phyloP scores from a whole-genome alignment of 176 grass and related monocot genomes.

The Poa annua region DNA sequence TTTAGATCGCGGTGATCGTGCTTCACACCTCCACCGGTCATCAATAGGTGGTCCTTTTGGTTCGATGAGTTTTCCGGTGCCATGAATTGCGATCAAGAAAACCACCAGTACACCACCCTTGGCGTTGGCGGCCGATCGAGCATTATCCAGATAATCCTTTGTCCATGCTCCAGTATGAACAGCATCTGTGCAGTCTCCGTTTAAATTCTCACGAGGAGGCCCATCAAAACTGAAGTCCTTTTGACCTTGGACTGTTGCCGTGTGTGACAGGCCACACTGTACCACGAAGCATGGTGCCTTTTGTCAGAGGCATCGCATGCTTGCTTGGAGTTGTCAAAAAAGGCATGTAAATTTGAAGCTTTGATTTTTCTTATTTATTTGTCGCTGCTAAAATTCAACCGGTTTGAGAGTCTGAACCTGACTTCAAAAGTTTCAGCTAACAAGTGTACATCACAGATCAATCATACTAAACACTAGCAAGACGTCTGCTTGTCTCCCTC shows the following conservation, averaged over 20 bases:
- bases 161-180: constrained; percentile 5
- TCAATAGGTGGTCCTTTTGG: not conserved
- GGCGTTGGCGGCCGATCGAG: no score
- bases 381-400: constrained; percentile 33
- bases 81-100: not conserved
- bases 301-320: constrained; percentile 22
- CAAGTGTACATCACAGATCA: not conserved
- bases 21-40: not conserved
- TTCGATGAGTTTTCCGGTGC: not conserved
- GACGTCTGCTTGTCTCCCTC: not conserved
- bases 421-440: constrained; percentile 20
- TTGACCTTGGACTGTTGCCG: constrained; percentile 14
- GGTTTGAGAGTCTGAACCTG: constrained; percentile 40
- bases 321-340: constrained; percentile 48
- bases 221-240: not conserved
- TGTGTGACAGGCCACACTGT: not conserved
- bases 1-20: not conserved
- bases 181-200: not conserved
- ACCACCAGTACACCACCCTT: not conserved
- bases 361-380: not conserved
- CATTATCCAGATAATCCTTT: not conserved
- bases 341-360: constrained; percentile 40
- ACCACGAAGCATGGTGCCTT: not conserved
- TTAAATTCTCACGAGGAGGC: not conserved
- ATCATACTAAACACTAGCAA: constrained; percentile 15